phyloP scores from a whole-genome alignment of 768 basidiomycete species.

The Naganishia kalamii region DNA sequence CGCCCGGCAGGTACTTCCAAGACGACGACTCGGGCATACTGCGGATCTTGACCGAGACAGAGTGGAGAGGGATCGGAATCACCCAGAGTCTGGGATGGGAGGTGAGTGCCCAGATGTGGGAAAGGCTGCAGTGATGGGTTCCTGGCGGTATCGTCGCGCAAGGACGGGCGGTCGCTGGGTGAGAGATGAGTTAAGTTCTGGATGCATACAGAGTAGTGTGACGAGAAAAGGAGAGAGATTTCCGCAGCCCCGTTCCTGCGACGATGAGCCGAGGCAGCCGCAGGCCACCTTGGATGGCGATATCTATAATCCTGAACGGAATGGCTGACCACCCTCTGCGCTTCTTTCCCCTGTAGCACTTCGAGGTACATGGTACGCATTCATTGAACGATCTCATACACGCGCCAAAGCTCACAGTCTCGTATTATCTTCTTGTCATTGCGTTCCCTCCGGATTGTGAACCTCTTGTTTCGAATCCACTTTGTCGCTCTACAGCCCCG shows the following conservation, averaged over 20 bases:
- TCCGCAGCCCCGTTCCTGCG: too few relatives aligned
- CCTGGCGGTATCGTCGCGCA: too few relatives aligned
- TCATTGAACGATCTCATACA: too few relatives aligned
- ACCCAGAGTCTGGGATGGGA: constrained; percentile 95
- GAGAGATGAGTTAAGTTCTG: too few relatives aligned
- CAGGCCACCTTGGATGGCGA: too few relatives aligned
- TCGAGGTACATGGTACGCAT: constrained; percentile 85
- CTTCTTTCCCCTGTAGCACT: constrained; percentile 52
- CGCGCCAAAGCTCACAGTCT: too few relatives aligned
- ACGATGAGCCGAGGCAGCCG: too few relatives aligned
- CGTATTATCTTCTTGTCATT: background rate
- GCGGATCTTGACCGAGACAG: constrained; percentile 72
- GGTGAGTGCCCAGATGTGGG: constrained; percentile 19
- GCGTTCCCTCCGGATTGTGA: background rate
- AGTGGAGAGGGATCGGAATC: constrained; percentile 96
- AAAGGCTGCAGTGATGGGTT: too few relatives aligned
- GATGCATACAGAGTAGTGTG: too few relatives aligned
- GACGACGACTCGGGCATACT: constrained; percentile 67
- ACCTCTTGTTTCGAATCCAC: constrained; percentile 10
- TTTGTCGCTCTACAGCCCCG: constrained; percentile 31
- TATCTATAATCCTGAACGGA: too few relatives aligned
- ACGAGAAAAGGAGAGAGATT: too few relatives aligned
- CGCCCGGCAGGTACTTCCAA: constrained; percentile 57
- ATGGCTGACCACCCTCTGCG: background rate
- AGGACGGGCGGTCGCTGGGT: too few relatives aligned